Evolutionary conservation across 2,329 filamentous ascomycete species (phyloP).

Genomic region (Cryphonectria nitschkei): DNA sequence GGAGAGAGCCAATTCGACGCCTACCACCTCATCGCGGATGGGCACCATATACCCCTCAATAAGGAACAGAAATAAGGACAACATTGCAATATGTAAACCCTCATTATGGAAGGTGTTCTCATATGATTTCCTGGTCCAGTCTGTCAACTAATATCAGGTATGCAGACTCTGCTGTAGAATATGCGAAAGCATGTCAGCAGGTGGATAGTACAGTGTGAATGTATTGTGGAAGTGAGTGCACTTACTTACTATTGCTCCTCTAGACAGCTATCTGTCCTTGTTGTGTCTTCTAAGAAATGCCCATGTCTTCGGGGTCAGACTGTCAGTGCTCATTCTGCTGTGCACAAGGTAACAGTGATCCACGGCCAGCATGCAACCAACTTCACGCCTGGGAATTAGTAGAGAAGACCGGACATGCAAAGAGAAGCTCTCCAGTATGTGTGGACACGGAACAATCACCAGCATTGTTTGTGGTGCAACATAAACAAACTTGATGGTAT

Average conservation of each 20-base stretch:
- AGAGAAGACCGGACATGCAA: neutral
- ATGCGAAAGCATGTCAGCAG: neutral
- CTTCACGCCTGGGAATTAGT: neutral
- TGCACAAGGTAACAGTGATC: neutral
- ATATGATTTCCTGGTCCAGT: neutral
- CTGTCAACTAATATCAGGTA: neutral
- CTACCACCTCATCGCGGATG: neutral
- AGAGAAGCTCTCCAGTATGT: neutral
- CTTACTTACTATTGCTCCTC: neutral
- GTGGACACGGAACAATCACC: neutral
- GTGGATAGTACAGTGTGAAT: neutral
- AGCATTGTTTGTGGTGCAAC: neutral
- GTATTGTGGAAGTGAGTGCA: neutral
- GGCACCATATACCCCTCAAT: neutral
- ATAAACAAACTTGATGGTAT: slow-evolving; percentile 11
- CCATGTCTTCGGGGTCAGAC: neutral
- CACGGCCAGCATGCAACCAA: neutral
- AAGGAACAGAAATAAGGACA: neutral
- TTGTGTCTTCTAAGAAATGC: neutral
- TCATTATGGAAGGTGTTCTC: neutral
- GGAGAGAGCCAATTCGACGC: neutral
- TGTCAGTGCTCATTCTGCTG: neutral
- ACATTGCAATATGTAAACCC: neutral
- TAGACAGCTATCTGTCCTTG: neutral
- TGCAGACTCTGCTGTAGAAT: neutral